phyloP scores from a whole-genome alignment of 2,329 filamentous ascomycete species.

The Monosporascus cannonballus region DNA sequence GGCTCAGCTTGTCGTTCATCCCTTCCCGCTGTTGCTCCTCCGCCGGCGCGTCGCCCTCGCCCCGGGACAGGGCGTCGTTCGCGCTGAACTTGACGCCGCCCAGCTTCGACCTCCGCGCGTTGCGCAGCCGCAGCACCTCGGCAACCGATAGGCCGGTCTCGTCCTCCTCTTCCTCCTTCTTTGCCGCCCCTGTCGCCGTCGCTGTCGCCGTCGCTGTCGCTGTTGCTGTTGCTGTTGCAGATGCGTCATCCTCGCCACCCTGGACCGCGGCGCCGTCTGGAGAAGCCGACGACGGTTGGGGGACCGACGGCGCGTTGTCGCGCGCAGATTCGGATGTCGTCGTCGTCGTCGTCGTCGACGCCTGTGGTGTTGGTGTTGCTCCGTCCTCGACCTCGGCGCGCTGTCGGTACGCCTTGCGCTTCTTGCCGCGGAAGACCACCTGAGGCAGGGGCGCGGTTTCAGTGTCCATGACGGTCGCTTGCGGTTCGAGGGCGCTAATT shows the following conservation, averaged over 20 bases:
- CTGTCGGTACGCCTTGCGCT: constrained; percentile 54
- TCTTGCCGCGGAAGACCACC: constrained; percentile 54
- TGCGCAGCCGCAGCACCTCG: constrained; percentile 47
- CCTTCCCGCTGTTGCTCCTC: not conserved
- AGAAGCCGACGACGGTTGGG: not conserved
- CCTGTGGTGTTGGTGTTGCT: constrained; percentile 3
- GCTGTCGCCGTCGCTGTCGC: constrained; percentile 6
- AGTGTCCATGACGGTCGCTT: constrained; percentile 15
- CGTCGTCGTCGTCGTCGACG: constrained; percentile 2
- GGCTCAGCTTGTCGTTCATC: constrained; percentile 27
- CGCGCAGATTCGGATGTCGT: constrained; percentile 1
- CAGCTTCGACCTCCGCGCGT: constrained; percentile 41
- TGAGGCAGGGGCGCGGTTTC: constrained; percentile 19
- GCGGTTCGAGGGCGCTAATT: not conserved
- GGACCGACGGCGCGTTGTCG: not conserved
- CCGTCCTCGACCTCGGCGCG: constrained; percentile 31
- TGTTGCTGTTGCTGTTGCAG: constrained; percentile 7
- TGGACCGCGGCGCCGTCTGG: not conserved
- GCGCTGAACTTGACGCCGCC: constrained; percentile 53
- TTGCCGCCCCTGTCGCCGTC: constrained; percentile 6
- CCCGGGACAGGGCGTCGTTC: constrained; percentile 12
- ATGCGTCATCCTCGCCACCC: not conserved
- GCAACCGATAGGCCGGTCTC: constrained; percentile 38
- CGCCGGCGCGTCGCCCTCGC: constrained; percentile 13
- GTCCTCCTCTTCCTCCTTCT: constrained; percentile 16